phyloP scores from a whole-genome alignment of 345 rosid species.

The Citrus reticulata region DNA sequence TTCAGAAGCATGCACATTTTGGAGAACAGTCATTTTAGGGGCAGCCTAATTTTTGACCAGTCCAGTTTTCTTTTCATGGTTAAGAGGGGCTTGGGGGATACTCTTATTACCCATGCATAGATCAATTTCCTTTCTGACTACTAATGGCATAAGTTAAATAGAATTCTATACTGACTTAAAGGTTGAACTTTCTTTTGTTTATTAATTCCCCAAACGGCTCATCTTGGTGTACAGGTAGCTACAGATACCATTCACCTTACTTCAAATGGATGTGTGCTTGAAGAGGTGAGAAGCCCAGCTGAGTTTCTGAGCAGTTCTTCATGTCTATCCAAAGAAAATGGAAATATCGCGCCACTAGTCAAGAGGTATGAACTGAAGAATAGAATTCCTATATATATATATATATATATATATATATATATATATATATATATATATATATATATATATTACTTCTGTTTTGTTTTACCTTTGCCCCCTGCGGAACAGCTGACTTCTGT shows the following conservation, averaged over 20 bases:
- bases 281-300: conserved; percentile 7
- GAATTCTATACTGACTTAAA: background rate
- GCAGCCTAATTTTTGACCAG: background rate
- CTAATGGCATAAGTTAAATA: background rate
- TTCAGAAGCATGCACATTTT: background rate
- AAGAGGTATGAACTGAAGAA: conserved; percentile 36
- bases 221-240: conserved; percentile 23
- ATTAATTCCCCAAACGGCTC: background rate
- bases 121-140: background rate
- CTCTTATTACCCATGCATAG: background rate
- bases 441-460: no score
- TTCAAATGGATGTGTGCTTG: conserved; percentile 9
- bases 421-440: no score
- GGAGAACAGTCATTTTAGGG: background rate
- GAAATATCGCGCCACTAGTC: conserved; percentile 6
- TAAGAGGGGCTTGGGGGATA: background rate
- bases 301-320: background rate
- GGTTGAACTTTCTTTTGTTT: background rate
- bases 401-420: no score
- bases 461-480: background rate
- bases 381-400: background rate
- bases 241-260: conserved; percentile 13
- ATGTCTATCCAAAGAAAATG: conserved; percentile 19
- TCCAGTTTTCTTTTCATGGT: background rate
- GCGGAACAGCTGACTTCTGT: background rate